Percentiles rank a stretch among this genome's conserved stretches.
Evolutionary conservation across 169 alveolate genomes (phyloP).

Genomic region (Cryptosporidium viatorum): DNA sequence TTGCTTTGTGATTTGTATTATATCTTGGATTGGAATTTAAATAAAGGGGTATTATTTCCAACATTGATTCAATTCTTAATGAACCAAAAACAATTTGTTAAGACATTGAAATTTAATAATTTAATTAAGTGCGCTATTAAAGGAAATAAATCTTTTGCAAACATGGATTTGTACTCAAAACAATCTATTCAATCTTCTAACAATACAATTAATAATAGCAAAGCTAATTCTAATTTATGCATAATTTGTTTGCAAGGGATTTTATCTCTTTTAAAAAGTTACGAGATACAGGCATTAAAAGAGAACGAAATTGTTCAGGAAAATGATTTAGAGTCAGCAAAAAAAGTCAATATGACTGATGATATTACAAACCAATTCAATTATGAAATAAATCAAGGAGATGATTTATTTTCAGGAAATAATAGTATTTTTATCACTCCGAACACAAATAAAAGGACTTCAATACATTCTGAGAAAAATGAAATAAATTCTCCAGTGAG

Average conservation of each 20-base stretch:
- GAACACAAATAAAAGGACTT: neutral
- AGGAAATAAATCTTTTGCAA: neutral
- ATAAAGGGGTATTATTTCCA: constrained; percentile 60
- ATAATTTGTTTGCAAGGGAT: constrained; percentile 55
- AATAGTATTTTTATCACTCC: constrained; percentile 31
- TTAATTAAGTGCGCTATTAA: constrained; percentile 34
- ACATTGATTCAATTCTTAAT: constrained; percentile 56
- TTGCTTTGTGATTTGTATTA: constrained; percentile 48
- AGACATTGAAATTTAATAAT: constrained; percentile 51
- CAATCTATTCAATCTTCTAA: neutral
- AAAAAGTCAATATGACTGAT: neutral
- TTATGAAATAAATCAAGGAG: constrained; percentile 9
- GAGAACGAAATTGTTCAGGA: constrained; percentile 4
- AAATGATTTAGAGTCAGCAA: neutral
- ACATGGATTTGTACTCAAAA: neutral
- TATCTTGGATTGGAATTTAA: constrained; percentile 50
- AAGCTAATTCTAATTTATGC: constrained; percentile 24
- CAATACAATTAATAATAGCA: neutral
- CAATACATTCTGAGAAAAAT: neutral
- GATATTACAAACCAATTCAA: neutral
- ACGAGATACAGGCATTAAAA: constrained; percentile 23
- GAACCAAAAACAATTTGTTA: constrained; percentile 61
- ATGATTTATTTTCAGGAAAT: neutral
- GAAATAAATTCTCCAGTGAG: constrained; percentile 45
- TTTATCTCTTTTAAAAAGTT: constrained; percentile 34